A percentile compares a stretch with the other conserved stretches of the same genome.
These are phyloP conservation scores for Hericium erinaceus DNA, from an alignment of 768 basidiomycete species.

Conservation along the genomic window DNA sequence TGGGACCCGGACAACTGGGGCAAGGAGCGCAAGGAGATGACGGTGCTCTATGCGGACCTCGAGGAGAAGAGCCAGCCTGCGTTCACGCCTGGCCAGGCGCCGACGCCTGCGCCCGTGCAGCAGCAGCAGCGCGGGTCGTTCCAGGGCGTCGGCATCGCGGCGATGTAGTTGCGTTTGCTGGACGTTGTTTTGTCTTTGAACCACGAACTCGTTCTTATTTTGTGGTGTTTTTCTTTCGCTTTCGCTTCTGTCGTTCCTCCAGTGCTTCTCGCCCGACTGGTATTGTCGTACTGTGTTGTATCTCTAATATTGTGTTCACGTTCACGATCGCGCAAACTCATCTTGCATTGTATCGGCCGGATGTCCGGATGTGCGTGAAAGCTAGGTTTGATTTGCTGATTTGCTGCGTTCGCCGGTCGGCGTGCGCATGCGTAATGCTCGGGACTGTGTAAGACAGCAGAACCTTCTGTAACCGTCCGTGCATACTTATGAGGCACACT, in stretches of 20 bases:
- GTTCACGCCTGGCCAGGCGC: slow-evolving; percentile 8
- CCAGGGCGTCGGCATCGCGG: slow-evolving; percentile 15
- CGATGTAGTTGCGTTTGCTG: slow-evolving; percentile 6
- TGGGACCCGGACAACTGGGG: slow-evolving; percentile 27
- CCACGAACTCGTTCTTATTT: neutral
- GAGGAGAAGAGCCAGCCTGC: slow-evolving; percentile 18
- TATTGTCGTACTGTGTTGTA: neutral
- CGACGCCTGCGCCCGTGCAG: slow-evolving; percentile 4
- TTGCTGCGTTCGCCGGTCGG: too few relatives aligned
- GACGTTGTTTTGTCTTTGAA: neutral
- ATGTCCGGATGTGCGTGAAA: too few relatives aligned
- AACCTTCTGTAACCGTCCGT: too few relatives aligned
- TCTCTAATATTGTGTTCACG: neutral
- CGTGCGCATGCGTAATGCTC: too few relatives aligned
- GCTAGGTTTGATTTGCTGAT: too few relatives aligned
- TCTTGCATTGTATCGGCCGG: neutral
- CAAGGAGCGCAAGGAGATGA: slow-evolving; percentile 21
- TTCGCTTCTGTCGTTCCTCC: neutral
- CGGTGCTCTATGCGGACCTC: slow-evolving; percentile 20
- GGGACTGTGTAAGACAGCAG: too few relatives aligned
- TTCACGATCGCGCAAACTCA: neutral
- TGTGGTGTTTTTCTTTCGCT: neutral
- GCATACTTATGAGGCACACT: too few relatives aligned
- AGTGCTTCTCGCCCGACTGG: neutral
- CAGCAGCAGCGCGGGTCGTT: slow-evolving; percentile 13